These are phyloP conservation scores for Leptographium wingfieldii DNA, from an alignment of 2,329 filamentous ascomycete genomes.

Conservation along the genomic window DNA sequence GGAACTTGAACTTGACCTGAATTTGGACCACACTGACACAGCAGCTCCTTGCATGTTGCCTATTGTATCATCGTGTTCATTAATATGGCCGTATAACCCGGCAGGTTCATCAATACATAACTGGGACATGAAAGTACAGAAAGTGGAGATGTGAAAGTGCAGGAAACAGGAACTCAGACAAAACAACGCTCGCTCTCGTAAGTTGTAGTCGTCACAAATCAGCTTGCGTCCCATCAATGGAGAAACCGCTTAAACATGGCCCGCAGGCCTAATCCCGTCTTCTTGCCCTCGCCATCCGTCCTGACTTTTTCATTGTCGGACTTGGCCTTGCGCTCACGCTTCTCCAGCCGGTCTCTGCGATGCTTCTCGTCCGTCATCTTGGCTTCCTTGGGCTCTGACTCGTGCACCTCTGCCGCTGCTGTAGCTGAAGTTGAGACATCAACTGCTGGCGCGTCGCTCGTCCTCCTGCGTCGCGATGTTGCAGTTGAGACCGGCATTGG, in stretches of 20 bases:
- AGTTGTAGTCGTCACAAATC: neutral
- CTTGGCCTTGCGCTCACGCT: slow-evolving; percentile 2
- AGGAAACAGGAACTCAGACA: too few species aligned
- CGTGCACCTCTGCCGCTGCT: neutral
- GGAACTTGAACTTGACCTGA: too few species aligned
- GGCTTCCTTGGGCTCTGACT: neutral
- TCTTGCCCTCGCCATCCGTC: neutral
- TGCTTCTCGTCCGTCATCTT: slow-evolving; percentile 8
- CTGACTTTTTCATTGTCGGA: neutral
- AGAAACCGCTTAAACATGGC: slow-evolving; percentile 9
- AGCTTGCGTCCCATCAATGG: neutral
- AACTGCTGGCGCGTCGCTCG: neutral
- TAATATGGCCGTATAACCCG: too few species aligned
- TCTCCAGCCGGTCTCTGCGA: slow-evolving; percentile 12
- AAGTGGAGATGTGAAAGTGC: too few species aligned
- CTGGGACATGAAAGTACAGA: too few species aligned
- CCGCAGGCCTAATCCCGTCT: slow-evolving; percentile 9
- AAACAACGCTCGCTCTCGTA: neutral
- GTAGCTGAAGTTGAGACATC: neutral
- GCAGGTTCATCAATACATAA: too few species aligned
- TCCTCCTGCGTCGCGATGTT: neutral
- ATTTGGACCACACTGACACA: too few species aligned
- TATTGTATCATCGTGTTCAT: too few species aligned
- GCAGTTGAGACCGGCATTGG: neutral
- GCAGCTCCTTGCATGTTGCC: too few species aligned